Percentiles rank a stretch among this genome's conserved stretches.
phyloP scores from a whole-genome alignment of 345 rosid species.

The Murraya paniculata region DNA sequence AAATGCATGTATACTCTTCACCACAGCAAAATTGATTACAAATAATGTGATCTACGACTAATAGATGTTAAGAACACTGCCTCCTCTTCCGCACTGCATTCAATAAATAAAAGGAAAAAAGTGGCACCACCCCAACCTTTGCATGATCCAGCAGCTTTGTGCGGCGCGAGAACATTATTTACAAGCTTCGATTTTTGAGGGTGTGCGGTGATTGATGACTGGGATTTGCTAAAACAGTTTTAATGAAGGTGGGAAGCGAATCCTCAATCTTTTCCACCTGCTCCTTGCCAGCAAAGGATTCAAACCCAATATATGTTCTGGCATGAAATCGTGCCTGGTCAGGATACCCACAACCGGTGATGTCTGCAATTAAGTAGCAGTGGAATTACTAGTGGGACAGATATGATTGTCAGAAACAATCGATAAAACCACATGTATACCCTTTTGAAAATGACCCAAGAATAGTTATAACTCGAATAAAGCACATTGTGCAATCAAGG shows the following conservation, averaged over 20 bases:
- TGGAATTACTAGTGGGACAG: too few relatives aligned
- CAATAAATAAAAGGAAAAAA: not conserved
- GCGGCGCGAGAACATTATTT: slow-evolving; percentile 4
- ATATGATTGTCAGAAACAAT: too few relatives aligned
- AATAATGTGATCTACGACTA: not conserved
- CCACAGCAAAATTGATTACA: not conserved
- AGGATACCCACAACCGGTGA: slow-evolving; percentile 78
- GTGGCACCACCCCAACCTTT: not conserved
- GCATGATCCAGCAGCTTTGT: not conserved
- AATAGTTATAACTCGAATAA: not conserved
- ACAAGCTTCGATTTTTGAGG: slow-evolving; percentile 7
- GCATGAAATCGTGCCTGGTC: slow-evolving; percentile 95
- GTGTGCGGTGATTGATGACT: not conserved
- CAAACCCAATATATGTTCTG: slow-evolving; percentile 70
- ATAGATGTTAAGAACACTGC: not conserved
- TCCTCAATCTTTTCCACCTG: slow-evolving; percentile 77
- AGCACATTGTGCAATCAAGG: not conserved
- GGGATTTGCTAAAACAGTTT: slow-evolving; percentile 13
- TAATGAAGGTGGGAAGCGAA: slow-evolving; percentile 37
- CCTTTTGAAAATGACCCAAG: not conserved
- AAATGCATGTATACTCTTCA: not conserved
- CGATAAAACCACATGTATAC: too few relatives aligned
- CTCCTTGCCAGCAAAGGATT: slow-evolving; percentile 51
- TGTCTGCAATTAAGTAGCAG: slow-evolving; percentile 44
- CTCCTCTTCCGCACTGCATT: not conserved